phyloP scores from a whole-genome alignment of 1,284 basidiomycete genomes.

The Boletellus dicymbophilus region DNA sequence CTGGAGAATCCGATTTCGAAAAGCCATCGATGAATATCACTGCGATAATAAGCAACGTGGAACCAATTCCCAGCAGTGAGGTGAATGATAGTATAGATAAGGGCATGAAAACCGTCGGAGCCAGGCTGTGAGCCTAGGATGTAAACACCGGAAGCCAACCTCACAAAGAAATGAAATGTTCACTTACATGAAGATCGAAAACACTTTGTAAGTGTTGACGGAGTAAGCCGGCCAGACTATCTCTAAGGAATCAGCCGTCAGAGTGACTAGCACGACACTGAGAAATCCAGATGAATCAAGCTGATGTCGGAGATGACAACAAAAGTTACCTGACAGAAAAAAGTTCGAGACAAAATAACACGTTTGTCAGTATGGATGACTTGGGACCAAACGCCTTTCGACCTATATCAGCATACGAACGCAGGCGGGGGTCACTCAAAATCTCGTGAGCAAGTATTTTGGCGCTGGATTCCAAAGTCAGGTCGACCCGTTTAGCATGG shows the following conservation, averaged over 20 bases:
- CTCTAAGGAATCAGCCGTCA: slow-evolving; percentile 86
- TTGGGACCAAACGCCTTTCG: slow-evolving; percentile 82
- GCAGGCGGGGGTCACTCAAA: slow-evolving; percentile 64
- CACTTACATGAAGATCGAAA: slow-evolving; percentile 72
- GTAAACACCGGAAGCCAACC: background rate
- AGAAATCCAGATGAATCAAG: slow-evolving; percentile 2
- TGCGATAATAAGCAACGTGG: slow-evolving; percentile 74
- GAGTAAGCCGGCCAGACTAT: slow-evolving; percentile 70
- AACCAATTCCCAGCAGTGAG: slow-evolving; percentile 82
- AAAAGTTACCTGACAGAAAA: slow-evolving; percentile 83
- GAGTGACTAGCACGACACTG: slow-evolving; percentile 82
- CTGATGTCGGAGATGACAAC: slow-evolving; percentile 10
- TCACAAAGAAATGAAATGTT: background rate
- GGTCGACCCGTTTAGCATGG: background rate
- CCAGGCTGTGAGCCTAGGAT: slow-evolving; percentile 47
- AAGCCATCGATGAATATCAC: slow-evolving; percentile 89
- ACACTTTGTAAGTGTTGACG: slow-evolving; percentile 72
- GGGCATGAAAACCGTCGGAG: slow-evolving; percentile 85
- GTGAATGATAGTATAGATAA: slow-evolving; percentile 84
- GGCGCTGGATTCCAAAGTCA: slow-evolving; percentile 50
- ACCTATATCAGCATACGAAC: slow-evolving; percentile 89
- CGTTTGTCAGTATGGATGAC: slow-evolving; percentile 67
- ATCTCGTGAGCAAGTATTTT: slow-evolving; percentile 84
- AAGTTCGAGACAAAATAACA: slow-evolving; percentile 83
- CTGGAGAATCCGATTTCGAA: slow-evolving; percentile 77